Percentiles rank a stretch among this genome's conserved stretches.
Evolutionary conservation across 169 alveolate species (phyloP).

Genomic region (Theileria sp.): DNA sequence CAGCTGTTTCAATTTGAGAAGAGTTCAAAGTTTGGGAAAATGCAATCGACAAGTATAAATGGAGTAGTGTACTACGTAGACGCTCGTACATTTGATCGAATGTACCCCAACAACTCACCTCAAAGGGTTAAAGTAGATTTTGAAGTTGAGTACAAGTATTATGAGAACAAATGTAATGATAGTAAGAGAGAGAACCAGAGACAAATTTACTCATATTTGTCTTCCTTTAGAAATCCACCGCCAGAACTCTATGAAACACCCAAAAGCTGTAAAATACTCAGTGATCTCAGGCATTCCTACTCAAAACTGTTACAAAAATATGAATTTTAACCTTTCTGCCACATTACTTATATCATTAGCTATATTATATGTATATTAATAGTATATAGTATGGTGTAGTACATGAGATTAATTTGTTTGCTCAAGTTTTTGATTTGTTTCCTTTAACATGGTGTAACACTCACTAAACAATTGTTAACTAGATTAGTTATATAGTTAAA

Average conservation of each 20-base stretch:
- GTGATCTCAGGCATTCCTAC: slow-evolving; percentile 25
- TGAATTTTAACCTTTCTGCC: not conserved
- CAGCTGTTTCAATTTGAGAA: slow-evolving; percentile 32
- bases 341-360: not conserved
- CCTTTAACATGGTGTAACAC: slow-evolving; percentile 38
- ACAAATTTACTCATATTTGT: slow-evolving; percentile 24
- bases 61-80: slow-evolving; percentile 66
- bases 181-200: slow-evolving; percentile 27
- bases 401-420: slow-evolving; percentile 10
- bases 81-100: slow-evolving; percentile 22
- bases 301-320: slow-evolving; percentile 3
- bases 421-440: slow-evolving; percentile 24
- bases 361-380: not conserved
- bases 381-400: not conserved
- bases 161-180: slow-evolving; percentile 39
- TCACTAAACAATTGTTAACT: slow-evolving; percentile 21
- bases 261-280: slow-evolving; percentile 41
- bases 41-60: slow-evolving; percentile 37
- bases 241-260: slow-evolving; percentile 57
- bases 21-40: slow-evolving; percentile 18
- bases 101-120: slow-evolving; percentile 44
- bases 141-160: slow-evolving; percentile 59
- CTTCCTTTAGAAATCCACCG: slow-evolving; percentile 51
- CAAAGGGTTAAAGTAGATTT: slow-evolving; percentile 48
- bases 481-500: not conserved